Conservation (phyloP, 805 yeast genomes). For the Candida ortonii region DNA sequence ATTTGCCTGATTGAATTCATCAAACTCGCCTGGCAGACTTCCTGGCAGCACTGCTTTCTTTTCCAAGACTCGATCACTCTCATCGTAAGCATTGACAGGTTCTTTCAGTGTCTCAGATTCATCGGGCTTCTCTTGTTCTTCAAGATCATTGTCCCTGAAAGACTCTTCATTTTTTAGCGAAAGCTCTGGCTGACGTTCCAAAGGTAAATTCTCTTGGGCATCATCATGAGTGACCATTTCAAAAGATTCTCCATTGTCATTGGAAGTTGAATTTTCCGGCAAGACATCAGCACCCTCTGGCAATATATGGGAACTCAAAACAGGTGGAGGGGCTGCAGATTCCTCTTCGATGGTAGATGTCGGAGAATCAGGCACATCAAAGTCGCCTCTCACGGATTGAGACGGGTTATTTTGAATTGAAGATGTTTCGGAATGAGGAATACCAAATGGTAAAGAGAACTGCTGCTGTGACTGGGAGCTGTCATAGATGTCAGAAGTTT, state of each 20-base stretch:
- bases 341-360: constrained; percentile 33
- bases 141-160: neutral
- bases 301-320: constrained; percentile 28
- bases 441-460: constrained; percentile 39
- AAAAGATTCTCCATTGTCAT: constrained; percentile 44
- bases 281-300: constrained; percentile 28
- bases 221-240: constrained; percentile 54
- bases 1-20: constrained; percentile 5
- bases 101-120: too few relatives aligned
- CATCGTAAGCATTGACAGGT: constrained; percentile 1
- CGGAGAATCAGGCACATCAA: constrained; percentile 42
- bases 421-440: constrained; percentile 83
- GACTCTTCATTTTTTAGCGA: too few relatives aligned
- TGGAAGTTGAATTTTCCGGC: constrained; percentile 15
- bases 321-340: constrained; percentile 27
- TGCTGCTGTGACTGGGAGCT: constrained; percentile 22
- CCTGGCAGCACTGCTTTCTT: constrained; percentile 11
- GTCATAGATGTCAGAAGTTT: constrained; percentile 42
- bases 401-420: constrained; percentile 93
- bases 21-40: constrained; percentile 16
- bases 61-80: neutral
- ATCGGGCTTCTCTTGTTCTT: too few relatives aligned
- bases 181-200: neutral
- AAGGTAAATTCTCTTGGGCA: too few relatives aligned
- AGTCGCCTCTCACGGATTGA: constrained; percentile 80